Evolutionary conservation across 2,329 filamentous ascomycete species (phyloP), one percentile per base, ranked within the genome.

Genomic region (Verticillium nonalfalfae): DNA sequence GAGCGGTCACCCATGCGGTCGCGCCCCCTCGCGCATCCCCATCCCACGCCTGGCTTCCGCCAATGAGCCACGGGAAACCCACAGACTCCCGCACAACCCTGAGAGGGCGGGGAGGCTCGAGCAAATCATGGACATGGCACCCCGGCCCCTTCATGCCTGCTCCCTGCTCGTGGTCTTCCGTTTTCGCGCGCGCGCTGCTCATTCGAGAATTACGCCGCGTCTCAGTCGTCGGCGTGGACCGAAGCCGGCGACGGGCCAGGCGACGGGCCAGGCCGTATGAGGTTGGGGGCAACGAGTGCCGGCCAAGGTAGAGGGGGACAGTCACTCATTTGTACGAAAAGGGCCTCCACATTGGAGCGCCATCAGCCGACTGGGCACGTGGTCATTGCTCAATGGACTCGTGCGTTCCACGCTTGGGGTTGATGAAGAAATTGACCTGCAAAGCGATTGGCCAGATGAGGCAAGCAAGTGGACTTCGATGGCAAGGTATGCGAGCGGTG

Each of bases 51-150:
- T 35, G 52, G 52, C 58, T 60, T 63, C 64, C 64, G 62, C 64
- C 64, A 66, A 60, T 65, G 63, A 64, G 57, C 56, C 59, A 57
- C 61, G 60, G 62, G 55, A 64, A 60, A 57, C 65, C 64, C 65
- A 66, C 64, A 63, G 65, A 66, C 64, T 66, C 60, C 64, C 65
- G 65, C 62, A 60, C 62, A 66, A 65, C 64, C 64, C 65, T 66
- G 62, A 61, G 59, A 26, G 58, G 55, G 38, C 11, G 54, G 45
- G 45, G 45, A 26, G 45, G 45, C 45, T 52, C 45, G n/a, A 52
- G 18, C 18, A 52, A 52, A 6, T 11, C n/a, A 21, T 56, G 54
- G 15, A 57, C 18, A 13, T 31, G 34, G 38, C 34, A 13, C 33
- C 55, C n/a, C 21, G 14, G 2, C n/a, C 34, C 18, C 31, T 34